Base-by-base conservation (phyloP, 2,329 filamentous ascomycete species). In the Sarocladium strictum region DNA sequence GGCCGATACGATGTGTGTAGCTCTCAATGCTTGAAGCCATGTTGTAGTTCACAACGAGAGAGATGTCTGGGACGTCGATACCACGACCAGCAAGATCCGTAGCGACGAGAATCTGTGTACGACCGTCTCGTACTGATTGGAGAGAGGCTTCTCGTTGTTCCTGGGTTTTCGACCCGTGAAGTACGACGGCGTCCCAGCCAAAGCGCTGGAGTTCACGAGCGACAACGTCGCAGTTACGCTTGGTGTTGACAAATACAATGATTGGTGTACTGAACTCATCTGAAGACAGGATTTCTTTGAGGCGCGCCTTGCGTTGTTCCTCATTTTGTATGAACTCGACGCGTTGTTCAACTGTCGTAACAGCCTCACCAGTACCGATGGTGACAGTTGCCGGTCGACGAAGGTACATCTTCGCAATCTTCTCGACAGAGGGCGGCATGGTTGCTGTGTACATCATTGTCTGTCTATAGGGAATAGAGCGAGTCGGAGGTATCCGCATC, bases 361-460 rank as follows among this genome's bases (percentile, higher is more conserved):
- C 94, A 5, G 94, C 94, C 75, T 99, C 93, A 63, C 94, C 94
- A 64, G 95, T 96, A 59, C 94, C 94, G 59, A 99, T 97, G 0
- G 89, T 96, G 37, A 97, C 91, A 52, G 92, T 94, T 19, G 94
- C 94, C 0, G 94, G 94, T 12, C 94, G 84, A 1, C 93, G 88
- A 15, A 97, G 83, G 67, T 99, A 99, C 68, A 96, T 96, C 63
- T 92, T 87, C n/a, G 94, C 94, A 59, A 99, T 97, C 58, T 89
- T 89, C 68, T 99, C 94, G 15, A 99, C 89, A 0, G 89, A 84
- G 0, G 89, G 75, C 1, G 94, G 92, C 94, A 99, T 99, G 26
- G 94, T 99, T 53, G 94, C 94, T 60, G 94, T 97, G 83, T 97
- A 99, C 94, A 99, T 99, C 94, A 99, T 99, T 0, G 94, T 99